phyloP scores from a whole-genome alignment of 1,284 basidiomycete species.

The Cutaneotrichosporon dermatis region DNA sequence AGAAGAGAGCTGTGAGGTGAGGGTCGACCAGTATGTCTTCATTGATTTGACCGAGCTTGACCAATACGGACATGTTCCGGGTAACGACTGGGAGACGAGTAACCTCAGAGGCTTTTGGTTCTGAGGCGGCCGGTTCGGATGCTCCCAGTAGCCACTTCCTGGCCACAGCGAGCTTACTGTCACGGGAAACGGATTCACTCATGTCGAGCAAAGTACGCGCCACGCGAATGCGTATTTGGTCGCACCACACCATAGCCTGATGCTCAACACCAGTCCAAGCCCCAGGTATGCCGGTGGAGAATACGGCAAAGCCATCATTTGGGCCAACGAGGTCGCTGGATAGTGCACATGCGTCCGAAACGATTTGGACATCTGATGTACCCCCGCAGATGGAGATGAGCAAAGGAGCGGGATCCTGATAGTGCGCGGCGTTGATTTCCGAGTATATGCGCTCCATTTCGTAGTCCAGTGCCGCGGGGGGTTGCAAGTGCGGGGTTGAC shows the following conservation, averaged over 20 bases:
- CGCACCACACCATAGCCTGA: slow-evolving; percentile 96
- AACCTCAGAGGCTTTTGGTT: too few species aligned
- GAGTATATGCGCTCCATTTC: slow-evolving; percentile 75
- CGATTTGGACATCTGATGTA: slow-evolving; percentile 83
- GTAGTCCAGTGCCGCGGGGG: slow-evolving; percentile 70
- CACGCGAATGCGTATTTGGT: slow-evolving; percentile 86
- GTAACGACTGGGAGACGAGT: background rate
- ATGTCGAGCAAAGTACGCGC: slow-evolving; percentile 74
- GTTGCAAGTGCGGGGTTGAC: slow-evolving; percentile 84
- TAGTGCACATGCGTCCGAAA: slow-evolving; percentile 82
- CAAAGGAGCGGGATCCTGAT: slow-evolving; percentile 54
- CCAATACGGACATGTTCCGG: slow-evolving; percentile 21
- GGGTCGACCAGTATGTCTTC: background rate
- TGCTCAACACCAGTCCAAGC: slow-evolving; percentile 95
- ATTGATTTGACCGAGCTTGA: background rate
- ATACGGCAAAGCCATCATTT: slow-evolving; percentile 66
- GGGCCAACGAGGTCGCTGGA: slow-evolving; percentile 37
- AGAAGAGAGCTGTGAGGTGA: slow-evolving; percentile 4
- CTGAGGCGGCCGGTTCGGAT: background rate
- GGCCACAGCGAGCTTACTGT: slow-evolving; percentile 14
- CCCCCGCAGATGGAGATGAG: slow-evolving; percentile 89
- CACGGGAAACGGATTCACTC: slow-evolving; percentile 35
- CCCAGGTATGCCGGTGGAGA: slow-evolving; percentile 79
- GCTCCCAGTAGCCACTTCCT: slow-evolving; percentile 11
- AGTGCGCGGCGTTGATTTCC: slow-evolving; percentile 41